Evolutionary conservation across 371 early-diverging fungal genomes (phyloP), one percentile per base, ranked within the genome.

Genomic region (Rhizopus sp.): DNA sequence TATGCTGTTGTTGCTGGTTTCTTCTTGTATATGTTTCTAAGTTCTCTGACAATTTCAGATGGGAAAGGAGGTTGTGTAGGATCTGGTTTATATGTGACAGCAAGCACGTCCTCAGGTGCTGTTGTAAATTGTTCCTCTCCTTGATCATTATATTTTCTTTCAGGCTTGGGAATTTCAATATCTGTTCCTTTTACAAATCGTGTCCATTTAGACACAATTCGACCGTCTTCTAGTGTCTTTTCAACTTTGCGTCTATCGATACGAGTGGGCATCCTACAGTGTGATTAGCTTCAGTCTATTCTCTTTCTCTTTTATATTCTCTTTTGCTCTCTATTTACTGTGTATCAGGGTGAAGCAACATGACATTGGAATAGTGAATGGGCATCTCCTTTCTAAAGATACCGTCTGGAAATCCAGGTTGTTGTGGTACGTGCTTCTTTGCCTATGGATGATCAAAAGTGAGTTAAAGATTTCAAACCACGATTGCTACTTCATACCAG

Each of bases 291-390:
- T 8, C 7, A 7, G 6, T 42, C 16, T 10, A 17, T 15, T 3
- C 2, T 46, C 75, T 74, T 34, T 73, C 74, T 66, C 4, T 15
- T 6, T 41, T 4, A 9, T n/a, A 7, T 41, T 41, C n/a, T 57
- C 58, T 51, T 66, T 63, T 49, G 59, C 6, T 42, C 17, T 42
- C 44, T 15, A n/a, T 69, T 48, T 79, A 79, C 80, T 76, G 75
- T 51, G 80, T 79, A 53, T 76, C 73, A 37, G 80, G 80, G 47
- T 79, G 75, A 42, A 76, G 63, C 13, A 79, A 59, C 80, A 79
- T 79, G 40, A 79, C 66, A 53, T 79, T 79, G 30, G 80, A 79
- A 16, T 74, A 62, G 50, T 79, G 80, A 60, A 79, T 79, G 35
- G 80, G 75, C 47, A 66, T 63, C 55, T 76, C 77, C 45, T 63